Conservation (phyloP, 208 protist genomes). For the Leishmania tarentolae region DNA sequence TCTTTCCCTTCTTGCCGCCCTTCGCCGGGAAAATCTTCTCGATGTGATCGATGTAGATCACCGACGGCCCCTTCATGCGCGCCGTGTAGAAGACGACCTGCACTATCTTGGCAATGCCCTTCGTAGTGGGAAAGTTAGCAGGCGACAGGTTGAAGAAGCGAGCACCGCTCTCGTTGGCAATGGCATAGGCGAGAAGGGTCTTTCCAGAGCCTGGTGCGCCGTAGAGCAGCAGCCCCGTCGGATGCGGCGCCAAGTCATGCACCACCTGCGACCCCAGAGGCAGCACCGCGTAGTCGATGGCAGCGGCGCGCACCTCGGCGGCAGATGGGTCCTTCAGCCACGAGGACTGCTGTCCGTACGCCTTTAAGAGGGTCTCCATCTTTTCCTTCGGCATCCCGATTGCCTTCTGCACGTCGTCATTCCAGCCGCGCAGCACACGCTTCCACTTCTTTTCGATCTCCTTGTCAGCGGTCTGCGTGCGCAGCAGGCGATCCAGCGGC, state of each 20-base stretch:
- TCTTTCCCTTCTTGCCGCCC: conserved; percentile 43
- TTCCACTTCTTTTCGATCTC: conserved; percentile 90
- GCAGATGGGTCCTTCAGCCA: conserved; percentile 81
- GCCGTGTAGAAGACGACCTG: conserved; percentile 92
- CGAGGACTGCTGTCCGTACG: conserved; percentile 57
- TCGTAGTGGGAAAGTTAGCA: conserved; percentile 67
- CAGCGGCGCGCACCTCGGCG: conserved; percentile 72
- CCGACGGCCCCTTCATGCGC: conserved; percentile 82
- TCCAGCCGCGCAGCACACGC: conserved; percentile 81
- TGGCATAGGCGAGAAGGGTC: conserved; percentile 84
- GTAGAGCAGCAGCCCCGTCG: conserved; percentile 82
- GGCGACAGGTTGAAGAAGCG: conserved; percentile 95
- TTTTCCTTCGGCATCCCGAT: conserved; percentile 81
- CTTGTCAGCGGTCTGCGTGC: conserved; percentile 59
- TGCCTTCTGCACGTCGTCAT: conserved; percentile 62
- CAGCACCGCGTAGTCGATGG: conserved; percentile 85
- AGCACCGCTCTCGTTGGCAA: conserved; percentile 87
- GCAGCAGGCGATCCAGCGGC: conserved; percentile 44
- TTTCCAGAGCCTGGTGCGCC: conserved; percentile 90
- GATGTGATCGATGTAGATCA: conserved; percentile 94
- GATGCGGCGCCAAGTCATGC: conserved; percentile 81
- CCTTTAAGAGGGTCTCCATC: conserved; percentile 76
- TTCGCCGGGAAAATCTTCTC: conserved; percentile 87
- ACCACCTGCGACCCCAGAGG: conserved; percentile 91
- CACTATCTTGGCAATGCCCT: conserved; percentile 80